Conservation (phyloP, 306 rosid species). For the Prunus mongolica region DNA sequence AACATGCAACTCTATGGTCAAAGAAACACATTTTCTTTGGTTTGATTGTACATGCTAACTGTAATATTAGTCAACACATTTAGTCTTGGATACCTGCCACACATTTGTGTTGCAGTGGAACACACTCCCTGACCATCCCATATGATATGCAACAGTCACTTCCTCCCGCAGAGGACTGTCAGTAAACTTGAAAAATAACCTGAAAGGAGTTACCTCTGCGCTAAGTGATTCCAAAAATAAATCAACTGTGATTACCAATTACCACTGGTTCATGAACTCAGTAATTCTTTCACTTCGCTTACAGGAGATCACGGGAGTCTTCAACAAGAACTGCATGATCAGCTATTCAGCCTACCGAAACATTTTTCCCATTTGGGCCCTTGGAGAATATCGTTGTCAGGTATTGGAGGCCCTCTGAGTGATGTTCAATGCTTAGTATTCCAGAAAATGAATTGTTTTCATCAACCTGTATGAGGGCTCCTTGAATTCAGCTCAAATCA, state of each 20-base stretch:
- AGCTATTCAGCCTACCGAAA: conserved; percentile 37
- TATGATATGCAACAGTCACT: background rate
- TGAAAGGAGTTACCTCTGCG: no score
- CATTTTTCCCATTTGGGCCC: conserved; percentile 25
- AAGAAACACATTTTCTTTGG: no score
- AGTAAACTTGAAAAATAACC: no score
- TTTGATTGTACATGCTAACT: no score
- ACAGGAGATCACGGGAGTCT: conserved; percentile 41
- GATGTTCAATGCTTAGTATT: background rate
- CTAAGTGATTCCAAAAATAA: no score
- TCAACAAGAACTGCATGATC: conserved; percentile 45
- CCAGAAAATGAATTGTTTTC: background rate
- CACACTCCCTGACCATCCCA: background rate
- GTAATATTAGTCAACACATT: no score
- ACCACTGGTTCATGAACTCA: background rate
- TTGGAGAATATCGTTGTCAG: conserved; percentile 23
- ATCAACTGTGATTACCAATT: background rate
- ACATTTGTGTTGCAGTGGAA: no score
- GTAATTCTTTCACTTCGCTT: background rate
- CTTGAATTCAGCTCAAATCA: background rate
- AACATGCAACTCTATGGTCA: background rate
- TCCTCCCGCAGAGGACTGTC: background rate
- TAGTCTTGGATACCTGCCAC: no score
- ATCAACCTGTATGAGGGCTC: background rate
- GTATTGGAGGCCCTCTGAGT: conserved; percentile 17